These are phyloP conservation scores for Nepenthes mirabilis DNA, from an alignment of 148 eudicot species.

Conservation along the genomic window DNA sequence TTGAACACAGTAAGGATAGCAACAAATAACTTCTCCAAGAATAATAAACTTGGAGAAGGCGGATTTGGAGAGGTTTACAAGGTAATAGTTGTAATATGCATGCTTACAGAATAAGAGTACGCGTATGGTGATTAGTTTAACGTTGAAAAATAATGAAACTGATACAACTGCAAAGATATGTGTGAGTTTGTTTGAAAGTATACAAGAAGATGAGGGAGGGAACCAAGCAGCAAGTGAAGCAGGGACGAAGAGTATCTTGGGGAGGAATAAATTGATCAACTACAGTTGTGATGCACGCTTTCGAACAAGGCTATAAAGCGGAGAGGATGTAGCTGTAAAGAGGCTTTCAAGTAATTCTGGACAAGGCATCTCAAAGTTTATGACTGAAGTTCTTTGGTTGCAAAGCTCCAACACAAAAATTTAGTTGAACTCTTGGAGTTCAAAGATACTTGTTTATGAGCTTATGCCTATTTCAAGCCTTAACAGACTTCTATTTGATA, in stretches of 20 bases:
- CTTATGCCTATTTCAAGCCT: constrained; percentile 17
- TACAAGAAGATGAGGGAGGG: neutral
- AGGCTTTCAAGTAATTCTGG: constrained; percentile 13
- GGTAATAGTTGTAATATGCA: constrained; percentile 2
- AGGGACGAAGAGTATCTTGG: neutral
- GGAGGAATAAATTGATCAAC: neutral
- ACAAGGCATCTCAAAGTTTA: constrained; percentile 17
- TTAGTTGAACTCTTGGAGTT: constrained; percentile 18
- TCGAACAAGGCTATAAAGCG: constrained; percentile 14
- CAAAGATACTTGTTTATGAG: constrained; percentile 18
- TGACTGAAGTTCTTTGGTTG: constrained; percentile 12
- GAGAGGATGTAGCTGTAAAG: constrained; percentile 18
- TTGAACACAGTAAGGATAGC: constrained; percentile 13
- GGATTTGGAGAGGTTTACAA: constrained; percentile 20
- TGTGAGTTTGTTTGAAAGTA: neutral
- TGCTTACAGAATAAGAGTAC: neutral
- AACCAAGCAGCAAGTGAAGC: neutral
- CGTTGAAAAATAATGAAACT: no score
- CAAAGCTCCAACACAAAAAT: constrained; percentile 25
- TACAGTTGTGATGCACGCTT: neutral
- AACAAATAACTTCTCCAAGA: constrained; percentile 15
- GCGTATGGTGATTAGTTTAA: no score
- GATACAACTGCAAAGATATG: no score
- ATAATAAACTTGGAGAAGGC: constrained; percentile 23
- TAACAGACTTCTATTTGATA: neutral